phyloP scores from a whole-genome alignment of 176 grass and related monocot species.

The maize (Zea mays) region DNA sequence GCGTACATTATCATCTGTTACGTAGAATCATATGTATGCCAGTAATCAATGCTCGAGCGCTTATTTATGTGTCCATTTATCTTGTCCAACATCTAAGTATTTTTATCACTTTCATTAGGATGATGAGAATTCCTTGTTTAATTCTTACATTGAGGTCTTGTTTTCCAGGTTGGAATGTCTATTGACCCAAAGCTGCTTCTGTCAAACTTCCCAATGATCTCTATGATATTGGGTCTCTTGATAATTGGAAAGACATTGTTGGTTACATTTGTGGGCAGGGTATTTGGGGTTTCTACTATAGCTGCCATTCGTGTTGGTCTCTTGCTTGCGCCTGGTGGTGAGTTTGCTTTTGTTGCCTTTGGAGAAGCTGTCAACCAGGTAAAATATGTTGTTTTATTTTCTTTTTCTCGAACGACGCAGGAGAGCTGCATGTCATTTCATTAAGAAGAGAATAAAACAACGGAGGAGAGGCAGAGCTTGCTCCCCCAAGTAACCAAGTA shows the following conservation, averaged over 20 bases:
- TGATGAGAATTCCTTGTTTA: conserved; percentile 10
- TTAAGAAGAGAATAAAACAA: neutral
- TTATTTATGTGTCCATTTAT: conserved; percentile 2
- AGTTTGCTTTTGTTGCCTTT: conserved; percentile 99
- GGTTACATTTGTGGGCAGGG: conserved; percentile 81
- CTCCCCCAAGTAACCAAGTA: too few relatives aligned
- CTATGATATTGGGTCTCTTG: conserved; percentile 61
- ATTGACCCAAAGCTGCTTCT: conserved; percentile 91
- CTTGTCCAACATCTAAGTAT: conserved; percentile 1
- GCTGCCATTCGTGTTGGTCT: conserved; percentile 81
- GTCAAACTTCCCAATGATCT: conserved; percentile 82
- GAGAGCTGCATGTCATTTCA: neutral
- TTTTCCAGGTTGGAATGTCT: conserved; percentile 96
- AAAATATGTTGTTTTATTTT: conserved; percentile 28
- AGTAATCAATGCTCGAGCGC: neutral
- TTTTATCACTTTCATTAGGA: neutral
- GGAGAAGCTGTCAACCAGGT: conserved; percentile 99
- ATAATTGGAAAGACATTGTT: conserved; percentile 84
- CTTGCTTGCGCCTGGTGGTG: conserved; percentile 95
- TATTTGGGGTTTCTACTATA: conserved; percentile 96
- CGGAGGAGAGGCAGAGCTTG: neutral
- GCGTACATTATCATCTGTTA: conserved; percentile 31
- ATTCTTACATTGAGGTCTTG: conserved; percentile 30
- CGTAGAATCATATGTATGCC: conserved; percentile 21
- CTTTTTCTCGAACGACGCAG: neutral